These are phyloP conservation scores for Penicillium tannophilum DNA, from an alignment of 495 filamentous ascomycete species.

Conservation along the genomic window DNA sequence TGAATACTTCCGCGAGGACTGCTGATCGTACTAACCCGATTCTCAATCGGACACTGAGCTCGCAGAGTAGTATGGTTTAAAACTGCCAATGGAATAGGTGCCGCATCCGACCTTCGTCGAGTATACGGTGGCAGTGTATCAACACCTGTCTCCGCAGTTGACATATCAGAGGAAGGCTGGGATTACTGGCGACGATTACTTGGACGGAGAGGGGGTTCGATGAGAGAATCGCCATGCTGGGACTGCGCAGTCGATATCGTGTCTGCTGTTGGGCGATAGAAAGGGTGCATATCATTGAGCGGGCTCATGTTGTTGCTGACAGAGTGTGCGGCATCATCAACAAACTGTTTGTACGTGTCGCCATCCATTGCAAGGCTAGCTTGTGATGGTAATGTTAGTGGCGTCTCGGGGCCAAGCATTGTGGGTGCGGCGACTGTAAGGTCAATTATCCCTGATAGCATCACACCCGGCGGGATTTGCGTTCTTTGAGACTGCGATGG, in stretches of 20 bases:
- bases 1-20: neutral
- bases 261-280: neutral
- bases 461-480: neutral
- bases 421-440: constrained; percentile 1
- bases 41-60: neutral
- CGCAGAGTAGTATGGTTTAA: neutral
- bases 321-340: neutral
- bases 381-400: neutral
- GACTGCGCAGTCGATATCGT: neutral
- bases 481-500: constrained; percentile 1
- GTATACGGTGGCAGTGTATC: constrained; percentile 7
- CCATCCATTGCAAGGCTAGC: constrained; percentile 8
- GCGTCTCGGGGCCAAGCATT: neutral
- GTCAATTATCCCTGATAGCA: constrained; percentile 10
- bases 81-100: constrained; percentile 16
- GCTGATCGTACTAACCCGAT: neutral
- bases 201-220: constrained; percentile 4
- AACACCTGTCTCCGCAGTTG: neutral
- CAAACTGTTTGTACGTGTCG: constrained; percentile 12
- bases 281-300: neutral
- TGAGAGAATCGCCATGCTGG: constrained; percentile 5
- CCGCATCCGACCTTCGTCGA: constrained; percentile 15
- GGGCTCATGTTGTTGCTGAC: neutral
- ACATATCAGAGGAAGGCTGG: constrained; percentile 2
- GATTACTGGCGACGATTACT: neutral